Evolutionary conservation across 2,329 filamentous ascomycete genomes (phyloP), one percentile per base, ranked within the genome.

Genomic region (Neofusicoccum kwambonambiense): DNA sequence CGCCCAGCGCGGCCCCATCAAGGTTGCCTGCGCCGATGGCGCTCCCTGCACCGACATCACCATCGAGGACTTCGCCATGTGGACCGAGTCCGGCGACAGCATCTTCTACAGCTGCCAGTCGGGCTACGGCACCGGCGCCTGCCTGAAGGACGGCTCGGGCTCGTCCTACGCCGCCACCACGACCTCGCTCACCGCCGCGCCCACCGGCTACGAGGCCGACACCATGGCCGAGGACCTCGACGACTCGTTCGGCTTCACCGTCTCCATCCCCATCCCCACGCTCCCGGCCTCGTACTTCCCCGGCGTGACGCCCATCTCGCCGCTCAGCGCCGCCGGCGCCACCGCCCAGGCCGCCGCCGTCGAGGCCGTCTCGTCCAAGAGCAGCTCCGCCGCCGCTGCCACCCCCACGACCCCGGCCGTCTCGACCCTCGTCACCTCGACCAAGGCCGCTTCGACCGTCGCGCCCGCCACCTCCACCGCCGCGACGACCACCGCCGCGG

Each of bases 41-140:
- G 80, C 78, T 1, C 85, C 85, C 12, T 87, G 85, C 76, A 82
- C 79, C 2, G 80, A 81, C 62, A 79, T 87, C 67, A 78, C 74
- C 15, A 79, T 87, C 65, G 74, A 75, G 3, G 80, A 86, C 69
- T 81, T 86, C 67, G 74, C 78, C 39, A 84, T 87, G 73, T 83
- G 82, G 81, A 84, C 82, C 5, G 82, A 84, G 63, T 68, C 73
- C 0, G 81, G 81, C n/a, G 71, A 57, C 64, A 71, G 70, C 63
- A 76, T 80, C 65, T 72, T 70, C 15, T 81, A 85, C 69, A 70
- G 72, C 22, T 87, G 84, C 73, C 72, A 77, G 41, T 83, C 77
- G 66, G 83, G 80, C 1, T 86, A 82, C 66, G 81, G 82, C 4
- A 70, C 70, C 3, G 81, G 83, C 3, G 79, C 75, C 17, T 86